These are phyloP conservation scores for Ceratonia siliqua DNA, from an alignment of 306 rosid species.

Conservation along the genomic window DNA sequence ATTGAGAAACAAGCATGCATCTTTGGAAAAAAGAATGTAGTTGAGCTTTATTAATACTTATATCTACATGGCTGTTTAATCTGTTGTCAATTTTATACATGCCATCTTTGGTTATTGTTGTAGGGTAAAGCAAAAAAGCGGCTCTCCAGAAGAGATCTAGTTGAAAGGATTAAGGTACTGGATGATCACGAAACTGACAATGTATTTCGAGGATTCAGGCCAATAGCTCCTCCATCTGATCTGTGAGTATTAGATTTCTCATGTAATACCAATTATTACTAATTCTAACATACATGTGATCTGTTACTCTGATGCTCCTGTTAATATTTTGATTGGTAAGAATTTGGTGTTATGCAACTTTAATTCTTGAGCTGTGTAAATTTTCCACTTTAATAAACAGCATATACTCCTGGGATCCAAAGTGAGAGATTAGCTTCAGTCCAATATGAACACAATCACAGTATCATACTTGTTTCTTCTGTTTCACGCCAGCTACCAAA, in stretches of 20 bases:
- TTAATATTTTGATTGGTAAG: not conserved
- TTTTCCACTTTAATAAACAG: not conserved
- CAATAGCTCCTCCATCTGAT: slow-evolving; percentile 69
- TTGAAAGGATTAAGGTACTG: slow-evolving; percentile 64
- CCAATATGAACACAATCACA: not conserved
- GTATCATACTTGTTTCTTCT: not conserved
- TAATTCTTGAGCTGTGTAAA: not conserved
- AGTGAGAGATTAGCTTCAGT: not conserved
- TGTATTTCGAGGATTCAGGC: slow-evolving; percentile 66
- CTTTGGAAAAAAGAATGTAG: not conserved
- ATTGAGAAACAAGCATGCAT: not conserved
- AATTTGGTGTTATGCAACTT: slow-evolving; percentile 7
- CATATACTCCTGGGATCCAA: not conserved
- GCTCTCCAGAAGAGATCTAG: slow-evolving; percentile 64
- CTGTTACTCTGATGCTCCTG: not conserved
- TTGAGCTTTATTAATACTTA: not conserved
- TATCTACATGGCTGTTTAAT: not conserved
- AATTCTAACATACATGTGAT: not conserved
- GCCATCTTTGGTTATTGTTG: slow-evolving; percentile 31
- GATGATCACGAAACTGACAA: slow-evolving; percentile 55
- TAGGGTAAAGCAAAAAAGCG: slow-evolving; percentile 72
- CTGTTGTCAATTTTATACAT: slow-evolving; percentile 10
- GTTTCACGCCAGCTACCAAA: not conserved
- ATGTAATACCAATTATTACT: slow-evolving; percentile 11
- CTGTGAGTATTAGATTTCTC: slow-evolving; percentile 53